Conservation (phyloP, 805 yeast genomes). For the Yamadazyma sp. region DNA sequence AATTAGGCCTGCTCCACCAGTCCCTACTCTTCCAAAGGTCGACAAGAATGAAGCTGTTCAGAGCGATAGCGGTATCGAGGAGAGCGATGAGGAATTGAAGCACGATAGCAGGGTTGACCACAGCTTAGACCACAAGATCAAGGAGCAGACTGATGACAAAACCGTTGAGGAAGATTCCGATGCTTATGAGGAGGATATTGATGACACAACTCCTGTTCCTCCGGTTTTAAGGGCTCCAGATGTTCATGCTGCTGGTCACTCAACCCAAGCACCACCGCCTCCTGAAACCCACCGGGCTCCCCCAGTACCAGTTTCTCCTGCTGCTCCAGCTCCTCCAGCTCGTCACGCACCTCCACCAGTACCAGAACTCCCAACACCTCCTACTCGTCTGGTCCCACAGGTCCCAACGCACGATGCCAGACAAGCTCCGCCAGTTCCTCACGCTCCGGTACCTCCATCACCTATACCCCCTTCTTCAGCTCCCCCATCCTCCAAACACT, state of each 20-base stretch:
- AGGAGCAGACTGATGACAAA: not conserved
- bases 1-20: slow-evolving; percentile 5
- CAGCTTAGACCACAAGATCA: too few relatives aligned
- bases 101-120: too few relatives aligned
- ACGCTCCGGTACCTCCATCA: slow-evolving; percentile 3
- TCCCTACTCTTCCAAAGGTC: slow-evolving; percentile 8
- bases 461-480: slow-evolving; percentile 7
- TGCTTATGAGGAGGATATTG: slow-evolving; percentile 67
- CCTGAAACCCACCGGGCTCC: slow-evolving; percentile 2
- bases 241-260: not conserved
- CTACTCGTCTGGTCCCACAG: not conserved
- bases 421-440: too few relatives aligned
- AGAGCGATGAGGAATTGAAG: slow-evolving; percentile 9
- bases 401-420: too few relatives aligned
- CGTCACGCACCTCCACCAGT: slow-evolving; percentile 4
- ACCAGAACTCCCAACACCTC: slow-evolving; percentile 8
- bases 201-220: too few relatives aligned
- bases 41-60: slow-evolving; percentile 5
- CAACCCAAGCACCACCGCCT: slow-evolving; percentile 8
- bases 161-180: slow-evolving; percentile 50
- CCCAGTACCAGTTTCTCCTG: slow-evolving; percentile 1
- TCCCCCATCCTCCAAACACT: slow-evolving; percentile 6
- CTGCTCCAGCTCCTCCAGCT: not conserved
- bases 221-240: not conserved
- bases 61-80: slow-evolving; percentile 14